Base-by-base conservation (phyloP, 2,329 filamentous ascomycete genomes). In the Paecilomyces dactylethromorphus region DNA sequence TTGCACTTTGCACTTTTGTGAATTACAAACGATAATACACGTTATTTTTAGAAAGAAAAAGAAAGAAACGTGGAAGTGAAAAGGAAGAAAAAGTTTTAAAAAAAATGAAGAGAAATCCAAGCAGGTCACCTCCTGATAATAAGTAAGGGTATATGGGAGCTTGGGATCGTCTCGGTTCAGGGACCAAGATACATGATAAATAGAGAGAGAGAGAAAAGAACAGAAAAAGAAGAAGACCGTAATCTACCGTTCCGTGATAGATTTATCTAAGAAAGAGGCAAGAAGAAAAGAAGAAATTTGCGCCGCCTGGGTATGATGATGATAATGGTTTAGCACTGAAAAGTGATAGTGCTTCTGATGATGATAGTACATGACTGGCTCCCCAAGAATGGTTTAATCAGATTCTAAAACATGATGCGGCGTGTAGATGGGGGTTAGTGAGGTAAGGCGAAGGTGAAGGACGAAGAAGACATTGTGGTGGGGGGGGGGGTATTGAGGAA, bases 341-440 rank as follows among this genome's bases (percentile, higher is more conserved):
- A 53, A 24, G 21, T 54, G n/a, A 39, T 33, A 31, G 24, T 51
- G 51, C 24, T n/a, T 24, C n/a, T 56, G 56, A 61, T 29, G 39
- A 63, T 45, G 56, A 55, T 55, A 53, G 18, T 33, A 21, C 39
- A 45, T 45, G 39, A 45, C 15, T 45, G 39, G 39, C 10, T 45
- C 39, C 39, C 39, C n/a, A 45, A 45, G n/a, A 45, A 45, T 45
- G 39, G 15, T 21, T 18, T 45, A n/a, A 45, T 45, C 39, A n/a
- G 4, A 45, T 45, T 45, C 39, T 33, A 18, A 33, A 26, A 33
- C 12, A 18, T 13, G 31, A 18, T 15, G 31, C 15, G 26, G 24
- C 24, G 24, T 26, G 24, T 26, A 26, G 18, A 35, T 13, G 3
- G 56, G 32, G 13, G 11, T 53, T 18, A 13, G 15, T 15, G 12